Evolutionary conservation across 2,329 filamentous ascomycete genomes (phyloP).

Genomic region (Fusarium stilboides): DNA sequence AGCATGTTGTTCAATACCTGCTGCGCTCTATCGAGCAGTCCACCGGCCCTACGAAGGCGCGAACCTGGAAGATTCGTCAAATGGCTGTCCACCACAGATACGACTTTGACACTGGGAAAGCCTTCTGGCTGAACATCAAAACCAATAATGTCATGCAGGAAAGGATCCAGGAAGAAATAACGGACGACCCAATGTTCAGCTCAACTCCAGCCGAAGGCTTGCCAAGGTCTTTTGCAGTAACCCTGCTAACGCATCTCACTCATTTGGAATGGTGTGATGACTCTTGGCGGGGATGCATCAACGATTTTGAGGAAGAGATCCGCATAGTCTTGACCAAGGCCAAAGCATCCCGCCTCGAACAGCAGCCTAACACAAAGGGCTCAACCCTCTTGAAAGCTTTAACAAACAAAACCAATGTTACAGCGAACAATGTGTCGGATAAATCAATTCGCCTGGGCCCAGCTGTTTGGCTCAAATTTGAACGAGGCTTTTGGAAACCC

Average conservation of each 20-base stretch:
- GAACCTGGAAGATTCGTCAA: background rate
- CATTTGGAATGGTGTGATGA: conserved; percentile 8
- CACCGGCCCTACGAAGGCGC: rapidly evolving
- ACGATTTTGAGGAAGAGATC: background rate
- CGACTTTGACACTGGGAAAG: background rate
- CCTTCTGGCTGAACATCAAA: background rate
- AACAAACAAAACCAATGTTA: background rate
- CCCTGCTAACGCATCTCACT: background rate
- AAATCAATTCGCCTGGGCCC: background rate
- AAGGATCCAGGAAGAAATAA: background rate
- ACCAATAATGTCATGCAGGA: background rate
- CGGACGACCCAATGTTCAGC: background rate
- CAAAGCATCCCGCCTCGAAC: background rate
- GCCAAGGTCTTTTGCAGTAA: background rate
- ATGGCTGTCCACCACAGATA: background rate
- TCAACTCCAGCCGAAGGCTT: background rate
- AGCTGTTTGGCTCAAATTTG: background rate
- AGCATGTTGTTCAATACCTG: conserved; percentile 24
- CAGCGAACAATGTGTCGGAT: background rate
- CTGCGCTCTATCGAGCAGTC: conserved; percentile 19
- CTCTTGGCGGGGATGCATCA: background rate
- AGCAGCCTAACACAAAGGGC: too few relatives aligned
- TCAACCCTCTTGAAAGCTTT: background rate
- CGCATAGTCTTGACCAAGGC: background rate
- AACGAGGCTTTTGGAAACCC: background rate